These are phyloP conservation scores for Tetragonia tetragonoides DNA, from an alignment of 148 eudicot genomes.

Conservation along the genomic window DNA sequence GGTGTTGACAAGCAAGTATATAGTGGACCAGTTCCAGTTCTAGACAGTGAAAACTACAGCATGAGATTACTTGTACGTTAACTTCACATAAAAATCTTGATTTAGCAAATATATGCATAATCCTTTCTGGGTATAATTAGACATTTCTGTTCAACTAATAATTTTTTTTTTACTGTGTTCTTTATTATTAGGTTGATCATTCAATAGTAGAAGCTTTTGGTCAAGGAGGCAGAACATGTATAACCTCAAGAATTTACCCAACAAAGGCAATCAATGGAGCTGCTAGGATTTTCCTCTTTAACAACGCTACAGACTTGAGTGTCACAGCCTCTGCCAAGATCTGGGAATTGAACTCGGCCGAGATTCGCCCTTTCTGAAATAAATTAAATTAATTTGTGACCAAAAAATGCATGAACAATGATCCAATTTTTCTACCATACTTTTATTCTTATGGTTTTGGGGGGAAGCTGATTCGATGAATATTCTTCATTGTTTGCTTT, in stretches of 20 bases:
- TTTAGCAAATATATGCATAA: too few relatives aligned
- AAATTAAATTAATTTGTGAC: background rate
- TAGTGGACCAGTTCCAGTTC: slow-evolving; percentile 72
- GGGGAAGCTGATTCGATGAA: slow-evolving; percentile 11
- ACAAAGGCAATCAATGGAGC: slow-evolving; percentile 53
- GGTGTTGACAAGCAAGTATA: slow-evolving; percentile 55
- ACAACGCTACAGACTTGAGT: slow-evolving; percentile 51
- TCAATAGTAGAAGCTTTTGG: slow-evolving; percentile 69
- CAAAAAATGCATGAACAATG: background rate
- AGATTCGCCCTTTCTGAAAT: slow-evolving; percentile 28
- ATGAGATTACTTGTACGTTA: slow-evolving; percentile 74
- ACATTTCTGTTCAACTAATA: background rate
- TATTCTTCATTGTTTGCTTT: slow-evolving; percentile 11
- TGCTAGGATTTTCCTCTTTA: slow-evolving; percentile 56
- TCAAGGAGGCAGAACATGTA: slow-evolving; percentile 69
- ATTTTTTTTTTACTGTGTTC: background rate
- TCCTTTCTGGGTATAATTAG: background rate
- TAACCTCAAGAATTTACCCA: slow-evolving; percentile 61
- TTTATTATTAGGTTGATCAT: slow-evolving; percentile 54
- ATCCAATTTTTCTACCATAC: background rate
- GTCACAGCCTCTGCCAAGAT: slow-evolving; percentile 59
- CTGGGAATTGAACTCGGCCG: slow-evolving; percentile 45
- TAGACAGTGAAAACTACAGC: slow-evolving; percentile 57
- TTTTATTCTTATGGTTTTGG: background rate
- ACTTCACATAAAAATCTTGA: background rate